Evolutionary conservation across 129 eudicot species (phyloP), one percentile per base, ranked within the genome.

Genomic region (Pseudognaphalium luteoalbum): DNA sequence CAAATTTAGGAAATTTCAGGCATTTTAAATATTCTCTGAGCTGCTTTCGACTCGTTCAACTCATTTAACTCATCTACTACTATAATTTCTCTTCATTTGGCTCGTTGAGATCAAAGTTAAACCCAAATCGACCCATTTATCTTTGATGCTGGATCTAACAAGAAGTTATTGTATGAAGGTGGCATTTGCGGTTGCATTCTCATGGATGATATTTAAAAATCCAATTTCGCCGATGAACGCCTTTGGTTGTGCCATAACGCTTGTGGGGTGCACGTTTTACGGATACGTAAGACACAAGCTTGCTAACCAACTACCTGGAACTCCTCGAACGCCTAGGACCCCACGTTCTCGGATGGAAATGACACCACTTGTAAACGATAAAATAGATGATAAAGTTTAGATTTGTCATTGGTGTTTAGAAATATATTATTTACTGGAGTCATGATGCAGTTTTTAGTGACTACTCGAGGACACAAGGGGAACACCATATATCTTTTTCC

Each of bases 121-220:
- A 44, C n/a, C 6, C 19, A 71, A 51, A 5, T 29, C 9, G 6
- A 52, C 42, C 19, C 5, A 50, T n/a, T 3, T 71, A 5, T 30
- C 56, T 71, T 19, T 50, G 56, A 71, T 51, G 59, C 42, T 75
- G 63, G 20, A 50, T 7, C 66, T 76, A 66, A 25, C 44, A 2
- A 6, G 0, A 25, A 42, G 54, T 20, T 65, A 1, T 78, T 75
- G 35, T 68, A 62, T 77, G 29, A 87, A 93, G 98, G 98, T 93
- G 76, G 98, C 98, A 8, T 96, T 93, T 66, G 98, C 98, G 12
- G 92, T 93, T 68, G 89, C 94, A 52, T 83, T 86, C 71, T 93
- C 98, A 7, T 93, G 98, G 98, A 69, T 93, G 78, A 93, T 93
- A 75, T 93, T 93, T 79, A 80, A 87, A 52, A 93, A 93, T 82